Base-by-base conservation (phyloP, 495 filamentous ascomycete species). In the Cenococcum geophilum region DNA sequence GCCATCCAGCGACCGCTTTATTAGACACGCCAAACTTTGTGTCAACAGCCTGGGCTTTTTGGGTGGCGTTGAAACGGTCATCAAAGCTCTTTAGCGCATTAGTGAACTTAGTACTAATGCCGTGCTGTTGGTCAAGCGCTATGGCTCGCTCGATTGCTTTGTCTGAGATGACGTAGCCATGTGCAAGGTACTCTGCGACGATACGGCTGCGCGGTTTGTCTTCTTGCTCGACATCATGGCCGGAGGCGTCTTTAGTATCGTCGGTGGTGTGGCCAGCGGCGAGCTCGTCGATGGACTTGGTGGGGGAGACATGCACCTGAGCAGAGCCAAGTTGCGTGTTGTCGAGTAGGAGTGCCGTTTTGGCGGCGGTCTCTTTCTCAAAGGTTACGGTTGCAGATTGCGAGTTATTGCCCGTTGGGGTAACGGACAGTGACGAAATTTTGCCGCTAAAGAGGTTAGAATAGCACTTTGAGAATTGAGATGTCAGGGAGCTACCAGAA, bases 281-380 rank as follows among this genome's bases (percentile, higher is more conserved):
- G 58, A 91, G 77, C 32, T 86, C 78, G 37, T 81, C 79, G 65
- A 89, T 77, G 67, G 81, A 82, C 34, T 83, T 77, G 21, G 86
- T 83, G 51, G 82, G 75, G 52, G 85, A 78, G 61, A 98, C 93
- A 47, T 84, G 78, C 59, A 98, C 91, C 57, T 90, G 81, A 51
- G 86, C 84, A 40, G 83, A 74, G 66, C 92, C 91, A 55, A 98
- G 86, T 75, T 91, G 86, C 66, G 95, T 97, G 74, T 95, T 89
- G 74, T 98, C 92, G 57, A 98, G 86, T 55, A 98, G 89, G 27
- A 96, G 88, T 18, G 93, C 93, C 23, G 93, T 98, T 75, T 95
- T 95, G 14, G 92, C 91, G 12, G 93, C 93, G 23, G 91, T 91
- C 66, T 91, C 85, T 76, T 96, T 96, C 76, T 97, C 95, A 69